Evolutionary conservation across 2,329 filamentous ascomycete genomes (phyloP).

Genomic region (Colletotrichum lini): DNA sequence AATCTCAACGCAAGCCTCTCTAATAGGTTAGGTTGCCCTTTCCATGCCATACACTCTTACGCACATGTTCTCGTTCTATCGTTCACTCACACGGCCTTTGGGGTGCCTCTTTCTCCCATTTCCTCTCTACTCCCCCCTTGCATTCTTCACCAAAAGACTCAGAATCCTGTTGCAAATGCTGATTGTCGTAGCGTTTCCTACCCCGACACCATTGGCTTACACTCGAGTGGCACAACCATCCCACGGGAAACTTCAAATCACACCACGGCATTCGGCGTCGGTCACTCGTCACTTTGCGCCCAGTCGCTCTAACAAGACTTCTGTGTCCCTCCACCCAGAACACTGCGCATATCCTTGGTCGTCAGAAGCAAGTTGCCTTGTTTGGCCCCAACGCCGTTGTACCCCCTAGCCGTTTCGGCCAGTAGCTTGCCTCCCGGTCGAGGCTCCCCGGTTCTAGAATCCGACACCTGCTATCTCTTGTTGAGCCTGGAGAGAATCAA

Average conservation of each 20-base stretch:
- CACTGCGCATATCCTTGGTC: constrained; percentile 7
- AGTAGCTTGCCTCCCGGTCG: not conserved
- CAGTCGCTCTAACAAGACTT: not conserved
- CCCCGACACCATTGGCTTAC: constrained; percentile 8
- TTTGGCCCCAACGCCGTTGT: constrained; percentile 1
- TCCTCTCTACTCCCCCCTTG: not conserved
- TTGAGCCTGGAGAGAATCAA: not conserved
- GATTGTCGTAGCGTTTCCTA: constrained; percentile 7
- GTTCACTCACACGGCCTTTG: constrained; percentile 1
- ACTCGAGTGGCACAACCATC: constrained; percentile 8
- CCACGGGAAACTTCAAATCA: constrained; percentile 12
- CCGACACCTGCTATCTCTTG: not conserved
- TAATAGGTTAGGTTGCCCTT: constrained; percentile 13
- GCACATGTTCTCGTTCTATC: too few species aligned
- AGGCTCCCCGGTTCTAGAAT: not conserved
- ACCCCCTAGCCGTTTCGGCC: constrained; percentile 2
- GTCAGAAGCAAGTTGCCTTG: not conserved
- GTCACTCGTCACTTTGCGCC: not conserved
- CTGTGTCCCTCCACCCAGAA: not conserved
- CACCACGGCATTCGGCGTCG: constrained; percentile 27
- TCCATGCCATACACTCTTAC: constrained; percentile 10
- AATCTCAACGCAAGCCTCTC: constrained; percentile 24
- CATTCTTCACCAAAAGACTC: constrained; percentile 12
- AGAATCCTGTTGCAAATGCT: constrained; percentile 8
- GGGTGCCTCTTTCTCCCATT: not conserved